Conservation (phyloP, 1,139 yeast genomes). For the Blastobotrys elegans region DNA sequence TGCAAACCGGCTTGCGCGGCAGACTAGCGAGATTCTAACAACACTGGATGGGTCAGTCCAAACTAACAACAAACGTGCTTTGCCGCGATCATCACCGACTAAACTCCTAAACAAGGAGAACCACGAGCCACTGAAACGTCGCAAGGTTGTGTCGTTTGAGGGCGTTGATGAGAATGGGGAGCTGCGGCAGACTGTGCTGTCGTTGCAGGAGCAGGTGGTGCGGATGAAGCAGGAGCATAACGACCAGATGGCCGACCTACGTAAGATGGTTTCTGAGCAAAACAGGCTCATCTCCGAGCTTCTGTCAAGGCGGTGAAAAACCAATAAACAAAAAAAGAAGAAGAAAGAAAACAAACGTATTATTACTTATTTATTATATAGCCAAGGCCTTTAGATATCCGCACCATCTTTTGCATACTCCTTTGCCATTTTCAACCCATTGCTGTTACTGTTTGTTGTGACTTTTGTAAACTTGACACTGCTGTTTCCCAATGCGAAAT, state of each 20-base stretch:
- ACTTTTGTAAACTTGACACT: no score
- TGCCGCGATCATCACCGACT: constrained; percentile 5
- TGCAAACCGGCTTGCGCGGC: constrained; percentile 14
- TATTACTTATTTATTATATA: neutral
- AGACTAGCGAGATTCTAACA: constrained; percentile 8
- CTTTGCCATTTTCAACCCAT: no score
- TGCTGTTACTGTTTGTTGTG: no score
- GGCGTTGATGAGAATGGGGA: neutral
- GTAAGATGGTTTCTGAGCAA: constrained; percentile 8
- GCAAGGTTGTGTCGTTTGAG: constrained; percentile 14
- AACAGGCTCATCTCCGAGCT: constrained; percentile 7
- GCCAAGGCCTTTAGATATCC: neutral
- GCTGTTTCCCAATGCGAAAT: no score
- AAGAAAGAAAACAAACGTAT: neutral
- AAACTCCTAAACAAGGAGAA: constrained; percentile 1
- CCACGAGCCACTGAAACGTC: constrained; percentile 9
- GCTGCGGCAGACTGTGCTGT: constrained; percentile 7
- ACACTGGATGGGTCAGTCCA: constrained; percentile 3
- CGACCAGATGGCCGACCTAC: constrained; percentile 1
- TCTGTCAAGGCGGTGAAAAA: neutral
- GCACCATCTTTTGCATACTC: no score
- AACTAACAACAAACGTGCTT: constrained; percentile 3
- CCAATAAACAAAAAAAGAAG: neutral
- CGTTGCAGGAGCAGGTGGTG: constrained; percentile 8
- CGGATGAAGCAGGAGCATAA: constrained; percentile 8